Evolutionary conservation across 495 filamentous ascomycete genomes (phyloP), one percentile per base, ranked within the genome.

Genomic region (Amphirosellinia nigrospora): DNA sequence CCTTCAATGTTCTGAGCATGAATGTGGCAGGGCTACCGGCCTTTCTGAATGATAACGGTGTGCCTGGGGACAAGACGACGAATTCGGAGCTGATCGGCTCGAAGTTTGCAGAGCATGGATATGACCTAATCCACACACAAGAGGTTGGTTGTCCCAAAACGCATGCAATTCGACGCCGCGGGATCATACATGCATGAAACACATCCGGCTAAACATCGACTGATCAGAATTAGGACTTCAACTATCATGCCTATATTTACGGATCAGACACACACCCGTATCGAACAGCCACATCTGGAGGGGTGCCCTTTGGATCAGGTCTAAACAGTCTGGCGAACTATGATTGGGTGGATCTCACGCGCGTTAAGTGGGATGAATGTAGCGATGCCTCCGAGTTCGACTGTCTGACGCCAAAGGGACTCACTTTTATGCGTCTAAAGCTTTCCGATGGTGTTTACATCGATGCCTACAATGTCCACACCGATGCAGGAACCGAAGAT

Each of bases 321-420:
- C 78, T 91, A 59, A 91, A 91, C 75, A 88, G 86, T 3, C 69
- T 91, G 15, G 81, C 86, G 38, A 86, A 86, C 74, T 85, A 83
- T 68, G 73, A 82, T 68, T 90, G 85, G 82, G 70, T 84, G 28
- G 81, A 85, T 73, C 87, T 89, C 73, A 77, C 79, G 46, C 86
- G 88, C 9, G 78, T 80, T 32, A 87, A 88, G 61, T 91, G 89
- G 89, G 73, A 78, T 21, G 81, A 70, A 0, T 91, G 89, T 77
- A 86, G 83, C 41, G 77, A 86, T 75, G 82, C 81, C 0, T 86
- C 83, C 4, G 83, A 81, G 0, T 60, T 70, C 4, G 89, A 91
- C 71, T 91, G 89, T 72, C 74, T 90, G 46, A 90, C 88, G 10
- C 89, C 88, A 15, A 91, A 91, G 75, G 89, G 89, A 4, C 89